Evolutionary conservation across 129 eudicot species (phyloP).

Genomic region (Ambrosia artemisiifolia): DNA sequence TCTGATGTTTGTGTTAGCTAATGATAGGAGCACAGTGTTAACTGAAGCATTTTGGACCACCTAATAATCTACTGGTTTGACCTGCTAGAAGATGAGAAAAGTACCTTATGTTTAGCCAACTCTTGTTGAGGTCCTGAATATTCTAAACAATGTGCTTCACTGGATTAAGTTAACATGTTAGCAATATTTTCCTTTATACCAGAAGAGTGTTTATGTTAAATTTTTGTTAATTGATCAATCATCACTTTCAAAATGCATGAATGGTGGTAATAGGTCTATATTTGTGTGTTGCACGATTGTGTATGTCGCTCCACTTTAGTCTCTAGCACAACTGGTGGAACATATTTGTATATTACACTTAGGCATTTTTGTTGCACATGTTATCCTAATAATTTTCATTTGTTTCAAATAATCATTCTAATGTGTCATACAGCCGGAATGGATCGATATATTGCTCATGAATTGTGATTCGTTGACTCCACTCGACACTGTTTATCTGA

Average conservation of each 20-base stretch:
- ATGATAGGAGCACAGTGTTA: not conserved
- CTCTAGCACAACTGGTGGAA: conserved; percentile 5
- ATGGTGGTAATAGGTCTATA: not conserved
- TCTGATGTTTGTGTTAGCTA: not conserved
- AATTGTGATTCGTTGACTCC: conserved; percentile 5
- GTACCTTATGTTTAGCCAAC: not conserved
- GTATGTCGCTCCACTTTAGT: conserved; percentile 1
- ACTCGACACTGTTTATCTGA: not conserved
- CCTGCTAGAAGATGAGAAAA: not conserved
- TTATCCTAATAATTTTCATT: not conserved
- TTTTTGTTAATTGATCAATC: not conserved
- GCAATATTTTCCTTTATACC: not conserved
- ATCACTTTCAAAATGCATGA: not conserved
- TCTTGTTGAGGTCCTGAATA: not conserved
- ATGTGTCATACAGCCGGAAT: not conserved
- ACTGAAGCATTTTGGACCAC: not conserved
- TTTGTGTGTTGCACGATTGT: not conserved
- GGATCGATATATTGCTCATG: not conserved
- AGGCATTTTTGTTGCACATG: not conserved
- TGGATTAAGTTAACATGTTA: not conserved
- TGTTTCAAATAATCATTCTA: conserved; percentile 3
- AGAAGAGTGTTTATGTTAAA: not conserved
- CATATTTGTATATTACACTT: not conserved
- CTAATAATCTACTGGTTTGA: conserved; percentile 13
- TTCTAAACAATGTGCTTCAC: conserved; percentile 1